phyloP scores from a whole-genome alignment of 305 asterid genomes.

The Andrographis paniculata region DNA sequence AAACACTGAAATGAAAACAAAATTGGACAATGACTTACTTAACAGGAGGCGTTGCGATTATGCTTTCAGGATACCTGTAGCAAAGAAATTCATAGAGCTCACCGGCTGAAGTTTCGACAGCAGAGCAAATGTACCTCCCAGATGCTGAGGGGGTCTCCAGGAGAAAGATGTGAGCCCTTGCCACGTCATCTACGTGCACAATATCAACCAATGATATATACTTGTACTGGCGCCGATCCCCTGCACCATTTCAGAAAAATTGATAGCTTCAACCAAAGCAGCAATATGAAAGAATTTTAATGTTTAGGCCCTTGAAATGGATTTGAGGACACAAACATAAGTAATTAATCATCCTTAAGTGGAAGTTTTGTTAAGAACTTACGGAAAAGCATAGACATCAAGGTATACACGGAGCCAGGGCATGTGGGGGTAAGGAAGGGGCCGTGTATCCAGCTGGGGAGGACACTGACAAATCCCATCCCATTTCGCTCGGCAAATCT shows the following conservation, averaged over 20 bases:
- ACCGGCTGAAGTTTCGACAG: conserved; percentile 8
- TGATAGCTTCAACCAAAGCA: background rate
- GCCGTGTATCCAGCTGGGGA: conserved; percentile 32
- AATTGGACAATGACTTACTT: conserved; percentile 24
- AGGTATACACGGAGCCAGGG: conserved; percentile 23
- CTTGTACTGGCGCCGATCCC: conserved; percentile 10
- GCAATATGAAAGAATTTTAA: background rate
- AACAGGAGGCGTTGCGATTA: conserved; percentile 9
- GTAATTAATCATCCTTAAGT: too few relatives aligned
- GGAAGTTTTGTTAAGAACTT: too few relatives aligned
- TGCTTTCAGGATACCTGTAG: conserved; percentile 23
- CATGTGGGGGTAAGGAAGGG: conserved; percentile 26
- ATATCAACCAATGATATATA: background rate
- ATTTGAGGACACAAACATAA: too few relatives aligned
- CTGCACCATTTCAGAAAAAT: conserved; percentile 6
- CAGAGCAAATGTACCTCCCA: conserved; percentile 27
- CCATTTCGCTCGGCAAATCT: conserved; percentile 32
- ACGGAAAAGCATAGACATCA: conserved; percentile 33
- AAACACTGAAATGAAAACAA: background rate
- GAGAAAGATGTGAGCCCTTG: conserved; percentile 31
- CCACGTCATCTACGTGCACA: conserved; percentile 33
- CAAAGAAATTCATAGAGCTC: conserved; percentile 18
- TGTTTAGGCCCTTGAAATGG: too few relatives aligned
- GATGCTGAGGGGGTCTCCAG: conserved; percentile 26
- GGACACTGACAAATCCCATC: conserved; percentile 25